Evolutionary conservation across 805 yeast genomes (phyloP).

Genomic region (Myxozyma geophila): DNA sequence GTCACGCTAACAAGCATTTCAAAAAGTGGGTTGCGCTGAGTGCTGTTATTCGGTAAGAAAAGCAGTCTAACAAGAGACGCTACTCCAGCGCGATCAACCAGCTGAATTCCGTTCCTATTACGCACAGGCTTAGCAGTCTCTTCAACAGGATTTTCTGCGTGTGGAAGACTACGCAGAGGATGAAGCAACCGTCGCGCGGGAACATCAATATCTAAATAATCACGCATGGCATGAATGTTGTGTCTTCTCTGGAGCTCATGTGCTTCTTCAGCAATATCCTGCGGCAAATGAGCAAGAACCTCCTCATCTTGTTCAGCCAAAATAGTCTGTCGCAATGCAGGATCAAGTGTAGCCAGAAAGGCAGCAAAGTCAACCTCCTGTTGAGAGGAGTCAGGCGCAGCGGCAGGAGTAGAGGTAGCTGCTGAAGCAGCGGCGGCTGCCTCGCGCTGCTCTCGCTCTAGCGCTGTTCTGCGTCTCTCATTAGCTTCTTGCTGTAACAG

Average conservation of each 20-base stretch:
- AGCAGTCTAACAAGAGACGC: constrained; percentile 71
- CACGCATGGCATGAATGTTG: constrained; percentile 8
- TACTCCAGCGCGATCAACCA: constrained; percentile 76
- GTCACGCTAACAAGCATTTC: constrained; percentile 70
- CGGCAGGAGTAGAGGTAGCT: neutral
- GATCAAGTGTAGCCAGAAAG: constrained; percentile 44
- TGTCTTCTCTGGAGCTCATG: constrained; percentile 38
- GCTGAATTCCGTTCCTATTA: constrained; percentile 58
- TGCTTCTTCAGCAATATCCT: constrained; percentile 44
- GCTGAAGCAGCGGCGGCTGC: constrained; percentile 12
- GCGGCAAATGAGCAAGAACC: constrained; percentile 42
- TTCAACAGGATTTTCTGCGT: neutral
- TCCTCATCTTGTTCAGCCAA: constrained; percentile 45
- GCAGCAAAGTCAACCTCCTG: constrained; percentile 41
- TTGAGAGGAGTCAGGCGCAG: constrained; percentile 11
- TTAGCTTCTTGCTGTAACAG: constrained; percentile 42
- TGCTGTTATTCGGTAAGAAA: constrained; percentile 69
- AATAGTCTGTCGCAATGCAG: constrained; percentile 43
- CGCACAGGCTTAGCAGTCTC: constrained; percentile 44
- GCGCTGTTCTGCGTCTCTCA: constrained; percentile 38
- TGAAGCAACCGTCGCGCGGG: constrained; percentile 4
- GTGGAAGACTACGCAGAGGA: neutral
- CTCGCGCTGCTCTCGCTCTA: constrained; percentile 33
- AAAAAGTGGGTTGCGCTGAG: constrained; percentile 64
- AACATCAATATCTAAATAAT: constrained; percentile 17